phyloP scores from a whole-genome alignment of 106 monocot species.

The Gastrodia elata region DNA sequence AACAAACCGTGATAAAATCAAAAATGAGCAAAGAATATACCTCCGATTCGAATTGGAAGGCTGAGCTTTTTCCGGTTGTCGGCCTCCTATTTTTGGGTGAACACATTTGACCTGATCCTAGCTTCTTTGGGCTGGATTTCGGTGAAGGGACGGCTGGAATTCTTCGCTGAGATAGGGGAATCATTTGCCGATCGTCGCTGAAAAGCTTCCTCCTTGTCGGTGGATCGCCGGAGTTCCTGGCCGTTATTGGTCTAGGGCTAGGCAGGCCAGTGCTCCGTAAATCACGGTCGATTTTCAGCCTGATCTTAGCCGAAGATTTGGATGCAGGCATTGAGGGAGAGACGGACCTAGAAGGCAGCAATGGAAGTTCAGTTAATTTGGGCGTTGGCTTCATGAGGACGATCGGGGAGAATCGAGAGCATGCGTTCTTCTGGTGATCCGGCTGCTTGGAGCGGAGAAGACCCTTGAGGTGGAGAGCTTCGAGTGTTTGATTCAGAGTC shows the following conservation, averaged over 20 bases:
- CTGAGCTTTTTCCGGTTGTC: slow-evolving; percentile 11
- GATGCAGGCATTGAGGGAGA: background rate
- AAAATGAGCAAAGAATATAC: slow-evolving; percentile 19
- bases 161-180: slow-evolving; percentile 15
- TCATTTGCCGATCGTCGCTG: slow-evolving; percentile 8
- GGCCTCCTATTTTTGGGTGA: slow-evolving; percentile 25
- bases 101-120: slow-evolving; percentile 12
- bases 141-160: slow-evolving; percentile 26
- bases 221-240: background rate
- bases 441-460: slow-evolving; percentile 40
- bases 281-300: background rate
- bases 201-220: slow-evolving; percentile 16
- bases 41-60: slow-evolving; percentile 51
- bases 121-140: background rate
- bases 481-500: slow-evolving; percentile 71
- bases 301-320: background rate
- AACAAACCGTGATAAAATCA: background rate
- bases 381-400: slow-evolving; percentile 49
- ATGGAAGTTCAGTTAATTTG: slow-evolving; percentile 11
- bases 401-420: slow-evolving; percentile 23
- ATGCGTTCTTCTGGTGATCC: slow-evolving; percentile 1
- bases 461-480: slow-evolving; percentile 77
- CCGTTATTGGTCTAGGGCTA: slow-evolving; percentile 11
- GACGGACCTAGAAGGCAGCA: background rate
- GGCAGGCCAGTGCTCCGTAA: background rate